Evolutionary conservation across 331 rosid species (phyloP).

Genomic region (Cydonia oblonga): DNA sequence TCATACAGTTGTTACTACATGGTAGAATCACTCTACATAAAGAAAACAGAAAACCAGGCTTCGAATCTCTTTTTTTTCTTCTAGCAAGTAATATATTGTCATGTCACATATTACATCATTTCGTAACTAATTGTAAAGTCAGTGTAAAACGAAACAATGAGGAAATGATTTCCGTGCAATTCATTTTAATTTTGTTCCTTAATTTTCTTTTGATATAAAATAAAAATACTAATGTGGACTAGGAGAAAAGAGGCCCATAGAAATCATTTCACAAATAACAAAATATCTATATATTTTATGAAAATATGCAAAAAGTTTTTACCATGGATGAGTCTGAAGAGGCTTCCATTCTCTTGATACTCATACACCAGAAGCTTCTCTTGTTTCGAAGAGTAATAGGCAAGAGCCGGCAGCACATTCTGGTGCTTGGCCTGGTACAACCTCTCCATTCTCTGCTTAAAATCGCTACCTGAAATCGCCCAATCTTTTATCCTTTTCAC

Average conservation of each 20-base stretch:
- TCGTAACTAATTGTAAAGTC: too few species aligned
- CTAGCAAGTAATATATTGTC: too few species aligned
- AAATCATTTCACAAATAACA: too few species aligned
- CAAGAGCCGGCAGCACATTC: conserved; percentile 49
- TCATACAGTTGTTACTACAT: not conserved
- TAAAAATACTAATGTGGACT: too few species aligned
- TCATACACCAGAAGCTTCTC: conserved; percentile 86
- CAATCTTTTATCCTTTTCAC: conserved; percentile 65
- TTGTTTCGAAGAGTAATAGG: conserved; percentile 55
- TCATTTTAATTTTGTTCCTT: too few species aligned
- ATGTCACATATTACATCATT: too few species aligned
- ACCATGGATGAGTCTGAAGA: conserved; percentile 68
- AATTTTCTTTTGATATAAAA: too few species aligned
- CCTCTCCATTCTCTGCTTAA: conserved; percentile 52
- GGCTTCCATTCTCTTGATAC: conserved; percentile 60
- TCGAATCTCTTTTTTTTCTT: not conserved
- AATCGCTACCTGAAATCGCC: conserved; percentile 43
- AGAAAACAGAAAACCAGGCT: not conserved
- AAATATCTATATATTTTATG: too few species aligned
- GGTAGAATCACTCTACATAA: not conserved
- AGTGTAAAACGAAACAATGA: too few species aligned
- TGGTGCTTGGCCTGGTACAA: conserved; percentile 49
- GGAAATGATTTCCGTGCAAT: too few species aligned
- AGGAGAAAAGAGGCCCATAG: too few species aligned
- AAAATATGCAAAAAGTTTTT: not conserved